Evolutionary conservation across 768 basidiomycete species (phyloP).

Genomic region (Lactarius sanguifluus): DNA sequence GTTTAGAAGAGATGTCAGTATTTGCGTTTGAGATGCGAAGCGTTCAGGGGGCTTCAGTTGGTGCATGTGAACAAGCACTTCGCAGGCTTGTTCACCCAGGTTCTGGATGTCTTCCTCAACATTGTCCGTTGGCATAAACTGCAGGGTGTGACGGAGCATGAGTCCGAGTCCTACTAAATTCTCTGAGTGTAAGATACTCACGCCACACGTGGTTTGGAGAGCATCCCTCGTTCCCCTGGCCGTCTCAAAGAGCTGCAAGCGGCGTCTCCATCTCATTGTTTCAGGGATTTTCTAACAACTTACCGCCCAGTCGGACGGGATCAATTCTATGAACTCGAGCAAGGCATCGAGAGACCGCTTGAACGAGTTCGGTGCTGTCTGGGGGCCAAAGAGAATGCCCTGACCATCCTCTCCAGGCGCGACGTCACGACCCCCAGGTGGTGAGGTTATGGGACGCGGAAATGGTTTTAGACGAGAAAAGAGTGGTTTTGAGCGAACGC

Average conservation of each 20-base stretch:
- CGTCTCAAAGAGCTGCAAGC: not conserved
- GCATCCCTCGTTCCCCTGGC: not conserved
- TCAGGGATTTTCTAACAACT: not conserved
- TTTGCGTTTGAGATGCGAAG: constrained; percentile 7
- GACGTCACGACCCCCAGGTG: not conserved
- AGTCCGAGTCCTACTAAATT: not conserved
- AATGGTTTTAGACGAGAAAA: no score
- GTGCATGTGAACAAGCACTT: constrained; percentile 11
- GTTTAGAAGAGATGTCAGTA: constrained; percentile 1
- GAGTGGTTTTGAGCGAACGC: no score
- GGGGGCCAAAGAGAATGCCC: constrained; percentile 7
- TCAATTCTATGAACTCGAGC: constrained; percentile 11
- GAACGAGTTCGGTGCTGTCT: constrained; percentile 16
- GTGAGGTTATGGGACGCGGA: no score
- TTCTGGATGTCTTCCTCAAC: constrained; percentile 8
- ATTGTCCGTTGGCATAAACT: constrained; percentile 11
- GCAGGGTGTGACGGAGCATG: not conserved
- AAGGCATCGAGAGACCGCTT: constrained; percentile 11
- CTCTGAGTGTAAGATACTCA: not conserved
- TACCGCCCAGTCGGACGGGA: constrained; percentile 5
- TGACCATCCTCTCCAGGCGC: not conserved
- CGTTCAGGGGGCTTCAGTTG: constrained; percentile 1
- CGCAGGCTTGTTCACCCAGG: constrained; percentile 11
- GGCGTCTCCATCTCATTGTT: not conserved
- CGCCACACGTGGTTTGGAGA: constrained; percentile 11